Evolutionary conservation across 148 eudicot species (phyloP).

Genomic region (Cornus suecica): DNA sequence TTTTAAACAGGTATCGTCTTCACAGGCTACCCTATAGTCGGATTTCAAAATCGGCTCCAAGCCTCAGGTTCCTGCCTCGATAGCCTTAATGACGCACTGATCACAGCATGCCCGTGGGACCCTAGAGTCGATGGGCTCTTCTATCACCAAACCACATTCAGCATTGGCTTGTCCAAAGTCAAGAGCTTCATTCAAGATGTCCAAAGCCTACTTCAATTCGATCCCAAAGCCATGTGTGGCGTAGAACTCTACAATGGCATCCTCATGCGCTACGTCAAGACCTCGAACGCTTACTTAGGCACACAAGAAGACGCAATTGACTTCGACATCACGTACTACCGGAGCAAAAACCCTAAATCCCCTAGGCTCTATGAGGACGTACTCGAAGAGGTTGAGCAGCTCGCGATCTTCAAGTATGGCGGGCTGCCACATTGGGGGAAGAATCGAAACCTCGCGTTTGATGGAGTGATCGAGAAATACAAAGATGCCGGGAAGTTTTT

Average conservation of each 20-base stretch:
- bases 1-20: conserved; percentile 39
- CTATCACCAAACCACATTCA: conserved; percentile 57
- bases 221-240: conserved; percentile 61
- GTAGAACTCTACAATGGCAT: conserved; percentile 63
- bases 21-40: conserved; percentile 68
- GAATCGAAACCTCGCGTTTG: conserved; percentile 71
- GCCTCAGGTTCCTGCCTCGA: conserved; percentile 70
- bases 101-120: conserved; percentile 78
- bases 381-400: conserved; percentile 78
- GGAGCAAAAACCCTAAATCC: conserved; percentile 55
- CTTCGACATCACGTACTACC: conserved; percentile 72
- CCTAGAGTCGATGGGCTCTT: conserved; percentile 49
- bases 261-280: conserved; percentile 71
- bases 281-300: conserved; percentile 74
- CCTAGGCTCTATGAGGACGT: conserved; percentile 61
- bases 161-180: conserved; percentile 45
- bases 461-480: conserved; percentile 54
- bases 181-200: conserved; percentile 63
- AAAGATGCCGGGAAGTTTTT: conserved; percentile 41
- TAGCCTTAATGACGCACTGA: conserved; percentile 18
- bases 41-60: conserved; percentile 68
- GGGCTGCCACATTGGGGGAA: conserved; percentile 94
- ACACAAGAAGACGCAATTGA: conserved; percentile 72
- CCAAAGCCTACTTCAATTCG: conserved; percentile 47
- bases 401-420: conserved; percentile 68